Conservation (phyloP, 345 rosid species). For the Syzygium aromaticum region DNA sequence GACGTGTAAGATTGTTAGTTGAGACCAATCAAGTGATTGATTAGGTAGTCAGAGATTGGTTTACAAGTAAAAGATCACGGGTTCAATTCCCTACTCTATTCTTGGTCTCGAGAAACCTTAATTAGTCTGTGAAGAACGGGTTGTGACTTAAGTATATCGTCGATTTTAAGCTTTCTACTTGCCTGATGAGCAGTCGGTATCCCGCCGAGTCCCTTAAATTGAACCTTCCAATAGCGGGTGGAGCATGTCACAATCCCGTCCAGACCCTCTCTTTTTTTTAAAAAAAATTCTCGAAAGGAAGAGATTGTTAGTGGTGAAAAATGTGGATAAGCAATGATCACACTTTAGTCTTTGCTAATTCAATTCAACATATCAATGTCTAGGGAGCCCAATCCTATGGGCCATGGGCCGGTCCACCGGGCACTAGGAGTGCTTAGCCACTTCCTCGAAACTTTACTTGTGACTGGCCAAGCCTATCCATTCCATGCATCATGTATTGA, state of each 20-base stretch:
- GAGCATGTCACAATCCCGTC: neutral
- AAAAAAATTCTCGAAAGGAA: neutral
- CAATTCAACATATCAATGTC: neutral
- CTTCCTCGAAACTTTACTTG: neutral
- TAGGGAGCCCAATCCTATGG: neutral
- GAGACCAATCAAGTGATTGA: neutral
- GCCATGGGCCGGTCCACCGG: neutral
- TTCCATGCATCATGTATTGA: neutral
- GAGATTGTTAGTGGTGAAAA: neutral
- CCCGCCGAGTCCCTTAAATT: accelerated
- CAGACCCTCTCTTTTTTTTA: neutral
- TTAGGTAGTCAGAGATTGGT: accelerated
- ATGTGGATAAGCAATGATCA: neutral
- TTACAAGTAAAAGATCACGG: neutral
- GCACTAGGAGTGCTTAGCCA: neutral
- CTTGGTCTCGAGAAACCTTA: neutral
- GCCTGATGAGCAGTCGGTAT: neutral
- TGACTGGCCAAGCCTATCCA: neutral
- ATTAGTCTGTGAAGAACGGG: accelerated
- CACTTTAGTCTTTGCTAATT: neutral
- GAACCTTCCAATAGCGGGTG: neutral
- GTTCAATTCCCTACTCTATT: neutral
- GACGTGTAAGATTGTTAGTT: accelerated
- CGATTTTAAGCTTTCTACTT: neutral
- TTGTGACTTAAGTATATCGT: accelerated